A percentile compares a stretch with the other conserved stretches of the same genome.
Evolutionary conservation across 768 basidiomycete species (phyloP).

Genomic region (Mrakia hoshinonis): DNA sequence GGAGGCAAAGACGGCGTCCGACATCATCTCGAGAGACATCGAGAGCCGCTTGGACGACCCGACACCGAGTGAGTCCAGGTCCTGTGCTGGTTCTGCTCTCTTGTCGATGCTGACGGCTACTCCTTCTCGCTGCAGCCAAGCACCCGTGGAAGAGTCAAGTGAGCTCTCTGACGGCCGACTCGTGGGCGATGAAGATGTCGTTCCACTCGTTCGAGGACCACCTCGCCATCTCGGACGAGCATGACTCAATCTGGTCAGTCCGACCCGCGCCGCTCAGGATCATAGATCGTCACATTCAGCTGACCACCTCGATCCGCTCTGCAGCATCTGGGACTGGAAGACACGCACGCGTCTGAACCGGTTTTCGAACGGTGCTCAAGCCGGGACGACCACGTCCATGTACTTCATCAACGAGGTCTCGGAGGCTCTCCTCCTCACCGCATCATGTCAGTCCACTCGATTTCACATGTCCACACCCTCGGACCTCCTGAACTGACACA

Average conservation of each 20-base stretch:
- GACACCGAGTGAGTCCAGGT: constrained; percentile 56
- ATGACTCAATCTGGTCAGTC: constrained; percentile 71
- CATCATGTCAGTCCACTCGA: constrained; percentile 54
- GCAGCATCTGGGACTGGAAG: constrained; percentile 92
- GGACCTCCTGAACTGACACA: too few relatives aligned
- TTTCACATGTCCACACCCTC: too few relatives aligned
- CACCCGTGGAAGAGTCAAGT: constrained; percentile 42
- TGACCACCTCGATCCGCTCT: neutral
- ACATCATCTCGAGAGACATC: constrained; percentile 19
- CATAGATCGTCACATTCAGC: neutral
- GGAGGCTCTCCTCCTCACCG: constrained; percentile 77
- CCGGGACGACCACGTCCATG: constrained; percentile 73
- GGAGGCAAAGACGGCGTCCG: constrained; percentile 39
- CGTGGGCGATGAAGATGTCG: constrained; percentile 55
- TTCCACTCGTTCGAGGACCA: constrained; percentile 92
- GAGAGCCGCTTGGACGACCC: constrained; percentile 51
- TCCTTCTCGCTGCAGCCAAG: constrained; percentile 30
- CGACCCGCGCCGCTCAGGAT: neutral
- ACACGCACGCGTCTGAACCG: constrained; percentile 63
- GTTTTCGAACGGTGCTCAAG: constrained; percentile 82
- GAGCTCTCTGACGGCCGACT: constrained; percentile 40
- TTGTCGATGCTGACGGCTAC: neutral
- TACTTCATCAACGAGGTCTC: constrained; percentile 94
- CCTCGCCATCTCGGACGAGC: constrained; percentile 72
- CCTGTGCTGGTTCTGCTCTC: neutral